Conservation (phyloP, 2,329 filamentous ascomycete species). For the Xylaria sp. region DNA sequence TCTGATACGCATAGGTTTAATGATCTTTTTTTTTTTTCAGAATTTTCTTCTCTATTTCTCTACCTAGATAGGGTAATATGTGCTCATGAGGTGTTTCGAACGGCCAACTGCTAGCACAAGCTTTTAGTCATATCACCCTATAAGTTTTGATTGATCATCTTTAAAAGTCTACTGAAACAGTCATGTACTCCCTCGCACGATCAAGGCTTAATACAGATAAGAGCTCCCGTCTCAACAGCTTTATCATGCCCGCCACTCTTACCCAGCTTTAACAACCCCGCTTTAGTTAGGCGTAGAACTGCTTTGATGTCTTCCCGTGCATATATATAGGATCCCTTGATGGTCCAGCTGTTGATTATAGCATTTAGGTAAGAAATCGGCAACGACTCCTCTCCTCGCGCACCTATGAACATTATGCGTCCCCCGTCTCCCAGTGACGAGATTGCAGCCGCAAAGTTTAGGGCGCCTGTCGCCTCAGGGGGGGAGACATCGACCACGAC, state of each 20-base stretch:
- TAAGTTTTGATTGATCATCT: too few species aligned
- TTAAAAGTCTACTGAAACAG: too few species aligned
- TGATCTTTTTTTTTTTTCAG: too few species aligned
- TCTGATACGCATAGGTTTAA: too few species aligned
- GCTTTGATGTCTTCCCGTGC: background rate
- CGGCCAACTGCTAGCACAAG: too few species aligned
- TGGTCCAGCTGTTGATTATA: background rate
- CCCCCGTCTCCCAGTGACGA: background rate
- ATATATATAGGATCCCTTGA: constrained; percentile 9
- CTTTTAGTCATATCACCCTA: too few species aligned
- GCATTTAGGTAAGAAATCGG: constrained; percentile 6
- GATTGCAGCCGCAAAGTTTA: background rate
- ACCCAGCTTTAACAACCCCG: background rate
- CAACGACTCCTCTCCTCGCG: constrained; percentile 3
- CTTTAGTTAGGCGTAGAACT: background rate
- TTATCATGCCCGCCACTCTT: constrained; percentile 3
- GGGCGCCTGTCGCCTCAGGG: constrained; percentile 9
- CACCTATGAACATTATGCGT: background rate
- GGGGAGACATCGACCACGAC: constrained; percentile 14
- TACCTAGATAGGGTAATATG: too few species aligned
- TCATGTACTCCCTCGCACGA: too few species aligned
- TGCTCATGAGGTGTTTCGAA: too few species aligned
- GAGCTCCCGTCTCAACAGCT: background rate
- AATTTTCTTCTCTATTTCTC: too few species aligned
- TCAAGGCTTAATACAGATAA: constrained; percentile 10